phyloP scores from a whole-genome alignment of 768 basidiomycete species.

The Hebeloma cylindrosporum region DNA sequence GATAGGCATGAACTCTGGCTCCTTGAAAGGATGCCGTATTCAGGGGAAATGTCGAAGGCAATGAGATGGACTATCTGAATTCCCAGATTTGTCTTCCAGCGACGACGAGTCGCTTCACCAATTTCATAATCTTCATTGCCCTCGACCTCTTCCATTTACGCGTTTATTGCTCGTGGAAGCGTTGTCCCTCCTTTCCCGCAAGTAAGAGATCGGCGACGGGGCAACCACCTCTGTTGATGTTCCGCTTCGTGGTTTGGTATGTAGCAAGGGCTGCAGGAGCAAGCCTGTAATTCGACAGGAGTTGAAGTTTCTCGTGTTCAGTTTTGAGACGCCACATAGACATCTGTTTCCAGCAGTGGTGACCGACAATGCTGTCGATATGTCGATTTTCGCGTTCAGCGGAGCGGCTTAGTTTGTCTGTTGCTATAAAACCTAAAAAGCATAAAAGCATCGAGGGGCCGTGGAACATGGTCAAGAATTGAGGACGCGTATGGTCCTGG shows the following conservation, averaged over 20 bases:
- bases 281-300: slow-evolving; percentile 57
- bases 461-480: neutral
- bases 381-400: slow-evolving; percentile 59
- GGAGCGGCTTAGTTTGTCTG: slow-evolving; percentile 44
- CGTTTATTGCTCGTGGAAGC: too few relatives aligned
- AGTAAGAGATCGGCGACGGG: slow-evolving; percentile 50
- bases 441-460: slow-evolving; percentile 63
- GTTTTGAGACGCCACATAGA: slow-evolving; percentile 51
- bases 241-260: slow-evolving; percentile 50
- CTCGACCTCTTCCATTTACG: too few relatives aligned
- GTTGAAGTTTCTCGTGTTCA: slow-evolving; percentile 50
- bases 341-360: slow-evolving; percentile 57
- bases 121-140: too few relatives aligned
- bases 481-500: neutral
- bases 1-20: too few relatives aligned
- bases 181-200: slow-evolving; percentile 49
- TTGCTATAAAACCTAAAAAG: slow-evolving; percentile 61
- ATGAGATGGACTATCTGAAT: too few relatives aligned
- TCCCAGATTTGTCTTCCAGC: too few relatives aligned
- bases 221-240: slow-evolving; percentile 51
- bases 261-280: slow-evolving; percentile 43
- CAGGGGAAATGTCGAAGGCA: too few relatives aligned
- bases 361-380: slow-evolving; percentile 55
- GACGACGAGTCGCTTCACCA: too few relatives aligned
- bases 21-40: too few relatives aligned